These are phyloP conservation scores for Talaromyces marneffei DNA, from an alignment of 2,329 filamentous ascomycete species.

Conservation along the genomic window DNA sequence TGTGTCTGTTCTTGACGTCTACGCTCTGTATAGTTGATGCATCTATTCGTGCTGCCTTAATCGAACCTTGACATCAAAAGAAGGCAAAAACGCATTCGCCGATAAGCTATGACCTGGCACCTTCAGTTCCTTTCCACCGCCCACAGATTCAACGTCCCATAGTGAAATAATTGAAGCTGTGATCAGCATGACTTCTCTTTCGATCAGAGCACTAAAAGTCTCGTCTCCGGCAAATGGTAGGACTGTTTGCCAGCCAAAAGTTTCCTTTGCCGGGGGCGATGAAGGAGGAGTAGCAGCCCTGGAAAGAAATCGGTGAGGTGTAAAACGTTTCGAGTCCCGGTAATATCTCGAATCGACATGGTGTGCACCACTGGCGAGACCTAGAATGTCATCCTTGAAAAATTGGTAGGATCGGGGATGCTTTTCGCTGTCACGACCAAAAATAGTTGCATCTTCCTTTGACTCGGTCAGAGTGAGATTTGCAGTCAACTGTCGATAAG, in stretches of 20 bases:
- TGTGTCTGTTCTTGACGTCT: too few species aligned
- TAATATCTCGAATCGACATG: constrained; percentile 40
- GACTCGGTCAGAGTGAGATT: constrained; percentile 38
- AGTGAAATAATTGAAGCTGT: constrained; percentile 49
- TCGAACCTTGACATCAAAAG: constrained; percentile 49
- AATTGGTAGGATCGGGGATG: constrained; percentile 37
- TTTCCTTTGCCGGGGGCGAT: constrained; percentile 16
- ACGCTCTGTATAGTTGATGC: neutral
- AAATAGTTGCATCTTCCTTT: constrained; percentile 26
- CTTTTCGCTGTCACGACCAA: constrained; percentile 16
- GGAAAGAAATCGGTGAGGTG: constrained; percentile 45
- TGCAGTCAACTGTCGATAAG: constrained; percentile 36
- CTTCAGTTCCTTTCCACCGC: constrained; percentile 39
- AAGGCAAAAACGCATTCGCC: constrained; percentile 47
- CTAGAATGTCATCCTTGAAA: constrained; percentile 39
- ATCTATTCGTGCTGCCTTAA: constrained; percentile 37
- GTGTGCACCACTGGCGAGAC: constrained; percentile 41
- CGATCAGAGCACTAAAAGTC: constrained; percentile 36
- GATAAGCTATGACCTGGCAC: constrained; percentile 48
- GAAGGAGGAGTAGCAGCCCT: neutral
- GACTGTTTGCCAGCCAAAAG: constrained; percentile 38
- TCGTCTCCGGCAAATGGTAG: constrained; percentile 47
- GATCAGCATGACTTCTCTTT: constrained; percentile 47
- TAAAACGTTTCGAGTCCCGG: constrained; percentile 38
- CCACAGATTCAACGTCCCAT: constrained; percentile 51